phyloP scores from a whole-genome alignment of 1,284 basidiomycete species.

The Leccinum variabile region DNA sequence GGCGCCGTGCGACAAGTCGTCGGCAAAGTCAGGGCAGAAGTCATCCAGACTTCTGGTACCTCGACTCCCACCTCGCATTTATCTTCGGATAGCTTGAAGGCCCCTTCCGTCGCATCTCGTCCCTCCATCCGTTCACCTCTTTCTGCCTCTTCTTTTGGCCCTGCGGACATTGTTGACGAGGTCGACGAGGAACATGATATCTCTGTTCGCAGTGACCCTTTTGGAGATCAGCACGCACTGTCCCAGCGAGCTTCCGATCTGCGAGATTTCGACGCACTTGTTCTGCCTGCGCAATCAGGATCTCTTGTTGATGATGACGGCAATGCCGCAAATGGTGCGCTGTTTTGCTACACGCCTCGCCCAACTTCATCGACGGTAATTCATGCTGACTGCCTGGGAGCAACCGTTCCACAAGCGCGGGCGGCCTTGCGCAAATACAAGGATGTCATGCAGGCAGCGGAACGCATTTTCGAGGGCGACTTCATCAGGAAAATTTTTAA shows the following conservation, averaged over 20 bases:
- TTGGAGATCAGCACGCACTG: constrained; percentile 58
- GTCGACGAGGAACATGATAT: constrained; percentile 45
- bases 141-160: constrained; percentile 71
- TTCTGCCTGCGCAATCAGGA: constrained; percentile 54
- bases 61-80: constrained; percentile 32
- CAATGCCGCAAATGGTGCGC: constrained; percentile 61
- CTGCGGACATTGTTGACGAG: constrained; percentile 59
- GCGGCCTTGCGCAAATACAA: constrained; percentile 76
- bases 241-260: constrained; percentile 44
- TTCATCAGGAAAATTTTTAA: too few relatives aligned
- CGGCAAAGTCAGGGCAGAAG: constrained; percentile 74
- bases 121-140: constrained; percentile 61
- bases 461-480: constrained; percentile 77
- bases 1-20: constrained; percentile 68
- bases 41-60: constrained; percentile 60
- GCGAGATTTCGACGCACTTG: constrained; percentile 40
- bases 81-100: constrained; percentile 41
- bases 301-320: constrained; percentile 65
- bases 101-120: constrained; percentile 40
- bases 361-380: constrained; percentile 9
- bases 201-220: constrained; percentile 52
- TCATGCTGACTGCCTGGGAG: constrained; percentile 54
- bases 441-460: constrained; percentile 90
- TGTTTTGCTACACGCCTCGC: neutral
- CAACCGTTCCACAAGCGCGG: constrained; percentile 70